phyloP scores from a whole-genome alignment of 169 alveolate species.

The Condylostoma magnum region DNA sequence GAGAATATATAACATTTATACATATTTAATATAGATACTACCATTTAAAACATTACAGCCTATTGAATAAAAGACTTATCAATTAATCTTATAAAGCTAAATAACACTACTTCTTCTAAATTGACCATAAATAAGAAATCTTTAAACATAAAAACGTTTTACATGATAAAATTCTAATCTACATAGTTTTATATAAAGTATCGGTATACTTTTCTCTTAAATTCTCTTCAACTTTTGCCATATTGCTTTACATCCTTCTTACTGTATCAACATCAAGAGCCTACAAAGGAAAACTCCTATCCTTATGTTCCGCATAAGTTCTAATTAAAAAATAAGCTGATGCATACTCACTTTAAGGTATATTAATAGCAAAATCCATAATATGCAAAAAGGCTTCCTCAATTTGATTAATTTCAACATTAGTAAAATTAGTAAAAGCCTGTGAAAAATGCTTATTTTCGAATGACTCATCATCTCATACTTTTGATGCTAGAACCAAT shows the following conservation, averaged over 20 bases:
- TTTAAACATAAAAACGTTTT: no score
- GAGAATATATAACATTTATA: no score
- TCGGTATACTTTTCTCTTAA: conserved; percentile 25
- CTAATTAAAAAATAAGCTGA: conserved; percentile 61
- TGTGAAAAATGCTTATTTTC: conserved; percentile 84
- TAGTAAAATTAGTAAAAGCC: conserved; percentile 71
- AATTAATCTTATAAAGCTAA: no score
- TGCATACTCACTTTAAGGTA: conserved; percentile 78
- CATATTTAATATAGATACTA: no score
- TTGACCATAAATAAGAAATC: no score
- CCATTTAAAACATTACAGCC: no score
- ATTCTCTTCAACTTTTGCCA: conserved; percentile 28
- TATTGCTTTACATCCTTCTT: conserved; percentile 20
- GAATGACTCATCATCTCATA: conserved; percentile 87
- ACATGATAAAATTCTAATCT: no score
- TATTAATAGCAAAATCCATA: conserved; percentile 63
- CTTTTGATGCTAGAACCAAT: conserved; percentile 71
- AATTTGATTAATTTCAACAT: conserved; percentile 72
- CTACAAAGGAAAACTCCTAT: conserved; percentile 45
- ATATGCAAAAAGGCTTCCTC: conserved; percentile 75
- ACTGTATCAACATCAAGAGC: conserved; percentile 47
- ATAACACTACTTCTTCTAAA: no score
- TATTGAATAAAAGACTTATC: no score
- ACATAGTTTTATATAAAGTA: background rate
- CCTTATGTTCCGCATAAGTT: conserved; percentile 43